These are phyloP conservation scores for Microsporum canis DNA, from an alignment of 2,329 filamentous ascomycete genomes.

Conservation along the genomic window DNA sequence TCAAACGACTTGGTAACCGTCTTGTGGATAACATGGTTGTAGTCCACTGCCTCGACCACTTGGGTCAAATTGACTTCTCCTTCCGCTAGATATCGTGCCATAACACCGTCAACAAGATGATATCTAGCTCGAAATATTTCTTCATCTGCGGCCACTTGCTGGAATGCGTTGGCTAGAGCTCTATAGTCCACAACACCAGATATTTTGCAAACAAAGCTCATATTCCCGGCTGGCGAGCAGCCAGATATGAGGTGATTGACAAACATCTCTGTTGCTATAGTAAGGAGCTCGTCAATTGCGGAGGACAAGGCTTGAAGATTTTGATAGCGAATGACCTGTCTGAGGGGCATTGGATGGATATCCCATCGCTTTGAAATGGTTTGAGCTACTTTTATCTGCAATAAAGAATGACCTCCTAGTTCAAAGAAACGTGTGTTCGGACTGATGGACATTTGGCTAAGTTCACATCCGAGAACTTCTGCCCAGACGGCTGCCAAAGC, in stretches of 20 bases:
- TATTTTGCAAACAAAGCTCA: neutral
- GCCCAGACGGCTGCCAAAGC: neutral
- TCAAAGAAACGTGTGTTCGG: slow-evolving; percentile 10
- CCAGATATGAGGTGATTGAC: neutral
- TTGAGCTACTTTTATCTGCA: slow-evolving; percentile 13
- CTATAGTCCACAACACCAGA: neutral
- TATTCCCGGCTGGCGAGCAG: neutral
- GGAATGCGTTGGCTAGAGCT: neutral
- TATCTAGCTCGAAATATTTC: neutral
- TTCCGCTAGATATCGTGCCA: neutral
- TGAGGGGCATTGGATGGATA: neutral
- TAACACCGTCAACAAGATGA: neutral
- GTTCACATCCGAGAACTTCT: neutral
- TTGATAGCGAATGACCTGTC: neutral
- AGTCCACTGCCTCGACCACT: neutral
- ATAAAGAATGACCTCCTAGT: slow-evolving; percentile 14
- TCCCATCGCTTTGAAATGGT: slow-evolving; percentile 7
- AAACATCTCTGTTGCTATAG: neutral
- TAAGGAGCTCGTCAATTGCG: neutral
- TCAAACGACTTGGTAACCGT: neutral
- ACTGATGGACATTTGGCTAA: neutral
- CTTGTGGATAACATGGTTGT: neutral
- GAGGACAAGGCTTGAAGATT: neutral
- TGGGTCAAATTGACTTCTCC: neutral
- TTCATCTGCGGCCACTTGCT: neutral